Conservation (phyloP, 2,329 filamentous ascomycete genomes). For the Sporothrix pseudoabietina region DNA sequence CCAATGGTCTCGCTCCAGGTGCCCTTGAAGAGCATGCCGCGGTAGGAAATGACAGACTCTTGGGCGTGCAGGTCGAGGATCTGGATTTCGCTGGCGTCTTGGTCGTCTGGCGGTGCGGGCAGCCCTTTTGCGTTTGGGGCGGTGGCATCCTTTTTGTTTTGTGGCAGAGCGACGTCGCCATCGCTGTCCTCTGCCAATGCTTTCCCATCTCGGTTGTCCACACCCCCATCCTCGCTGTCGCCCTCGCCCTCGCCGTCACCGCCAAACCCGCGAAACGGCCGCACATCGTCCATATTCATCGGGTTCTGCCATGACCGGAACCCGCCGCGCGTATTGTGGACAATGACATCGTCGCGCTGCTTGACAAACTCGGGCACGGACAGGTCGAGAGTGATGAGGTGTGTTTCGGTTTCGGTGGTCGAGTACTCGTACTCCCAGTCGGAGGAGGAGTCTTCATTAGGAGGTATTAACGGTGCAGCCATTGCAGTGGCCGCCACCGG, state of each 20-base stretch:
- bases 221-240: not conserved
- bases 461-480: not conserved
- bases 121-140: not conserved
- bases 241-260: constrained; percentile 18
- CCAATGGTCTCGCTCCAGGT: constrained; percentile 82
- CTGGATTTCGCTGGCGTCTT: constrained; percentile 61
- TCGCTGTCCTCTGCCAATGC: not conserved
- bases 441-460: constrained; percentile 51
- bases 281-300: constrained; percentile 33
- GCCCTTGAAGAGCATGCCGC: constrained; percentile 75
- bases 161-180: not conserved
- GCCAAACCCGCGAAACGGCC: constrained; percentile 30
- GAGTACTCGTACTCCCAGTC: constrained; percentile 72
- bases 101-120: not conserved
- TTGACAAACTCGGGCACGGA: constrained; percentile 61
- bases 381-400: constrained; percentile 65
- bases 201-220: not conserved
- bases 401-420: constrained; percentile 65
- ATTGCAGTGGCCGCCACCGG: not conserved
- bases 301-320: constrained; percentile 49
- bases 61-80: constrained; percentile 78
- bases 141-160: constrained; percentile 22
- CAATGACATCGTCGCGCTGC: constrained; percentile 45
- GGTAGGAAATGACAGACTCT: constrained; percentile 78
- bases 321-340: constrained; percentile 48